Evolutionary conservation across 106 monocot species (phyloP), one percentile per base, ranked within the genome.

Genomic region (Hemerocallis citrina): DNA sequence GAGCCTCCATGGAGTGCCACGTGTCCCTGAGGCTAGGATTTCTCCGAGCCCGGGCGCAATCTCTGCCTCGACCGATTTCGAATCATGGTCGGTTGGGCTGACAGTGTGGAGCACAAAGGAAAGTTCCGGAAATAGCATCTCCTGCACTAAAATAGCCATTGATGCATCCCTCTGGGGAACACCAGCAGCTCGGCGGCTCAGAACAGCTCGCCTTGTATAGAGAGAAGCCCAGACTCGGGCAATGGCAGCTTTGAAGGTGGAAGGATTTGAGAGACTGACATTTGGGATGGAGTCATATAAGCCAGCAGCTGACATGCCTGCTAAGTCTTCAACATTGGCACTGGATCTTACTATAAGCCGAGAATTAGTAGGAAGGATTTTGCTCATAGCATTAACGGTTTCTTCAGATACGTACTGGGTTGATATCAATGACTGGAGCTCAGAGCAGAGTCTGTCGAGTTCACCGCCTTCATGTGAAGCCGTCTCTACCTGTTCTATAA

Each of bases 231-330:
- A 95, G 12, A 95, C 95, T 12, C 50, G 72, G 32, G 68, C 75
- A 8, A 86, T 57, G 44, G 95, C 89, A 60, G 78, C 57, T 64
- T 66, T 71, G 55, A 95, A 89, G 21, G 40, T 38, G 29, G 50
- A 14, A 14, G 71, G 73, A 47, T 72, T 63, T 45, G 76, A 70
- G 19, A 89, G 79, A 19, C 81, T 81, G 46, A 95, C 85, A 60
- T 95, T 95, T n/a, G 95, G 95, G 44, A 95, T 76, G 0, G 95
- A 95, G 21, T 84, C 85, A 30, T 95, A 95, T 14, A 95, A 60
- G 23, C 89, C 95, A 28, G 95, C 95, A 51, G 89, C 95, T 31
- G 95, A 89, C 95, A 95, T 95, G 8, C 95, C 95, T 30, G 89
- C 86, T 19, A 95, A 64, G 59, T 95, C 95, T 67, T 95, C 95